Base-by-base conservation (phyloP, 2,329 filamentous ascomycete species). In the Didymella segeticola region DNA sequence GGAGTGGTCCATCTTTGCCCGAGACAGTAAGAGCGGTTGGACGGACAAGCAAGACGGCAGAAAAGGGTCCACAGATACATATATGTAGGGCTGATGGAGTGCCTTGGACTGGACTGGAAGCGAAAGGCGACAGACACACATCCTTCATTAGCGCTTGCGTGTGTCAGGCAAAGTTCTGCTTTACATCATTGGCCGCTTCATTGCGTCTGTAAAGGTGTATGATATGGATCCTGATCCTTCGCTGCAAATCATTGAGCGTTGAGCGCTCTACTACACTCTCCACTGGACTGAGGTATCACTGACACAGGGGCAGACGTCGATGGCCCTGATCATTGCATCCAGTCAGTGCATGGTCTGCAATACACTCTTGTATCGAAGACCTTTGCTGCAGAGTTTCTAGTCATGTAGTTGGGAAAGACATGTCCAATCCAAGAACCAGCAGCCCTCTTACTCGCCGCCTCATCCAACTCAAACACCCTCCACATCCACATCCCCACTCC, bases 71-170 rank as follows among this genome's bases (percentile, higher is more conserved):
- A 54, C 27, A 23, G 15, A 45, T 45, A 43, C 38, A 27, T 43
- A 33, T 29, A 46, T 45, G 27, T 48, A 54, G 41, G 51, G 51
- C 51, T 54, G 51, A 48, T 14, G 46, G 26, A 11, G 19, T 30
- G 31, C 37, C 27, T 43, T 36, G 27, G n/a, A 19, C 27, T 19
- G 25, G 22, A 29, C 26, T 19, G 22, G 33, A 25, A 9, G 43
- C 8, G 33, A 22, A 34, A 48, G 38, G 20, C 45, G 37, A 36
- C 31, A 20, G 6, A 17, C 29, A 10, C 29, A 33, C 27, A 26
- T 37, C 33, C 34, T 34, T 19, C 12, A 22, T 10, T 30, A 15
- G 41, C 34, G 39, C 39, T 45, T 39, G 43, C 38, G 15, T 41
- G 36, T 41, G 33, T 22, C 27, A 41, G 36, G 22, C 30, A 8